These are phyloP conservation scores for Trichoderma oligosporum DNA, from an alignment of 2,329 filamentous ascomycete species.

Conservation along the genomic window DNA sequence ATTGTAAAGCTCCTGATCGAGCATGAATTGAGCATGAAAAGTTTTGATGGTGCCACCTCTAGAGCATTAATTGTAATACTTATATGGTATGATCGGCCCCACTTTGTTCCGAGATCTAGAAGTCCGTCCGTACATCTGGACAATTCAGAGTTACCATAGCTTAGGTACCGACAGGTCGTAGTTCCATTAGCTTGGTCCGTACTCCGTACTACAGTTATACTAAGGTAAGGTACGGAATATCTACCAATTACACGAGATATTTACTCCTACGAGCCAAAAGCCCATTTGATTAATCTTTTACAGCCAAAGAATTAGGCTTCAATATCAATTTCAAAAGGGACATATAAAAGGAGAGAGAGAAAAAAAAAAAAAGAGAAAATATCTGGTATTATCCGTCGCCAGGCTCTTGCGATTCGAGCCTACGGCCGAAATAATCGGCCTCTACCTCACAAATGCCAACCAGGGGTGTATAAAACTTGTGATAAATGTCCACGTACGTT, in stretches of 20 bases:
- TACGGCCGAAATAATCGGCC: slow-evolving; percentile 13
- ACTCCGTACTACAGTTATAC: too few species aligned
- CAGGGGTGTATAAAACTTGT: slow-evolving; percentile 17
- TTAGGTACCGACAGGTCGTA: too few species aligned
- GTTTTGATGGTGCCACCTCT: slow-evolving; percentile 5
- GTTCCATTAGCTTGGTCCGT: too few species aligned
- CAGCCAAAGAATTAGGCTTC: too few species aligned
- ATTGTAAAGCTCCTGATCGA: slow-evolving; percentile 22
- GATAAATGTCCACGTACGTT: slow-evolving; percentile 6
- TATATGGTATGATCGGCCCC: slow-evolving; percentile 12
- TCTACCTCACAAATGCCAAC: slow-evolving; percentile 15
- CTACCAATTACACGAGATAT: too few species aligned
- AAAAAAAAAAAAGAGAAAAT: slow-evolving; percentile 8
- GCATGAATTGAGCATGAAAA: too few species aligned
- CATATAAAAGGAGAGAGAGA: slow-evolving; percentile 12
- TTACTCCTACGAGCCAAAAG: too few species aligned
- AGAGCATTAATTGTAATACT: not conserved
- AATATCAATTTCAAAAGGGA: not conserved
- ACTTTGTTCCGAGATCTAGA: slow-evolving; percentile 9
- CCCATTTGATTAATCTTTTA: too few species aligned
- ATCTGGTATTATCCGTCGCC: slow-evolving; percentile 19
- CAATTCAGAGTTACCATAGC: too few species aligned
- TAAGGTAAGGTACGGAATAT: too few species aligned
- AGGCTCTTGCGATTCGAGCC: slow-evolving; percentile 11
- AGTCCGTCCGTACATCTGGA: too few species aligned